phyloP scores from a whole-genome alignment of 2,329 filamentous ascomycete species.

The Fusarium subglutinans region DNA sequence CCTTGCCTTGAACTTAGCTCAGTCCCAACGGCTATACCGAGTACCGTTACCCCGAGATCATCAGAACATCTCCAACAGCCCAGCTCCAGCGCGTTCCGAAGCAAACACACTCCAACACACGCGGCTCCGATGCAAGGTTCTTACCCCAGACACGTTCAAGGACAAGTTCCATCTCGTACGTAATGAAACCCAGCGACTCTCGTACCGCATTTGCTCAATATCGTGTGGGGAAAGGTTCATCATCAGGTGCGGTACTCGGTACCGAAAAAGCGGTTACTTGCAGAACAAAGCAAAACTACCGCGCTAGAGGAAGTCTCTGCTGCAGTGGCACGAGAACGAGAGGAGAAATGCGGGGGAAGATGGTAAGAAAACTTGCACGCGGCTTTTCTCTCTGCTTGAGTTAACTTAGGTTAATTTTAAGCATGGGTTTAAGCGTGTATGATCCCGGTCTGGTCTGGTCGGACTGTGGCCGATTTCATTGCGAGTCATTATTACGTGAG shows the following conservation, averaged over 20 bases:
- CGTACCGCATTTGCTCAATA: conserved; percentile 17
- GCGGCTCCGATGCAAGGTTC: conserved; percentile 20
- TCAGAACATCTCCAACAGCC: background rate
- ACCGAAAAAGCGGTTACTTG: conserved; percentile 4
- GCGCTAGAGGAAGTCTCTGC: background rate
- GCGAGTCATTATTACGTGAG: conserved; percentile 12
- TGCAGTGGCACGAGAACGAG: conserved; percentile 1
- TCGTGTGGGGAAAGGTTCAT: conserved; percentile 21
- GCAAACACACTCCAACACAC: background rate
- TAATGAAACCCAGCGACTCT: conserved; percentile 14
- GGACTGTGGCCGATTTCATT: conserved; percentile 22
- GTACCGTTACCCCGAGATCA: background rate
- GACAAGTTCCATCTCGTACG: background rate
- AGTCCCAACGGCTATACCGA: background rate
- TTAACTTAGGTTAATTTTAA: conserved; percentile 15
- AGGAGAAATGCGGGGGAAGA: conserved; percentile 32
- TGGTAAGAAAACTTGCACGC: background rate
- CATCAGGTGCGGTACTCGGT: background rate
- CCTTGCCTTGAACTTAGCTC: background rate
- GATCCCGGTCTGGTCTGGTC: conserved; percentile 1
- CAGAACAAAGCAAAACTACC: background rate
- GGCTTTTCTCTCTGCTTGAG: background rate
- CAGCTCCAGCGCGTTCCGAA: conserved; percentile 7
- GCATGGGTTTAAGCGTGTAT: conserved; percentile 34
- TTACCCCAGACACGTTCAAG: conserved; percentile 19